phyloP scores from a whole-genome alignment of 1,284 basidiomycete species.

The Sutorius eximius region DNA sequence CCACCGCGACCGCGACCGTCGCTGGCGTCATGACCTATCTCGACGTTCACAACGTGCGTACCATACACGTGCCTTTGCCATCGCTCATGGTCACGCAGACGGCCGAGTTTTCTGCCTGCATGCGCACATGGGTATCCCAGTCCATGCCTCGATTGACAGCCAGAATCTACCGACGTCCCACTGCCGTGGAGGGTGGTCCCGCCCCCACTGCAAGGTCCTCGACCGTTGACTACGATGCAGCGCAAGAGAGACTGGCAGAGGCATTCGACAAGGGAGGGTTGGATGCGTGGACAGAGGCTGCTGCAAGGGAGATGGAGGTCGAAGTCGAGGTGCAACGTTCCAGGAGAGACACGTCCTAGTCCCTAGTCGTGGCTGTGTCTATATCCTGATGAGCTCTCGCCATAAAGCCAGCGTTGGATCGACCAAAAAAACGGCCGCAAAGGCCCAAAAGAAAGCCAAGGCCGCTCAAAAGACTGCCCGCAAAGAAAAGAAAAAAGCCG shows the following conservation, averaged over 20 bases:
- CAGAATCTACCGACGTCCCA: constrained; percentile 47
- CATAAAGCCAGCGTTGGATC: constrained; percentile 9
- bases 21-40: constrained; percentile 42
- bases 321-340: constrained; percentile 49
- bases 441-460: constrained; percentile 74
- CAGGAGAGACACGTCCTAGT: constrained; percentile 3
- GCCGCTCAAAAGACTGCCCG: constrained; percentile 66
- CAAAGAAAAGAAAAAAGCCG: constrained; percentile 66
- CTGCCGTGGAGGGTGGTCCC: constrained; percentile 2
- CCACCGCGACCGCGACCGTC: constrained; percentile 35
- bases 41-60: constrained; percentile 42
- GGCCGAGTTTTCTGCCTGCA: constrained; percentile 53
- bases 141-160: constrained; percentile 50
- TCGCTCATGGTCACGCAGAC: constrained; percentile 38
- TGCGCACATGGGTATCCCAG: constrained; percentile 46
- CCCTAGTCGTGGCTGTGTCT: background rate
- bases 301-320: constrained; percentile 51
- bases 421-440: constrained; percentile 55
- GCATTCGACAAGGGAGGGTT: constrained; percentile 61
- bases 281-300: constrained; percentile 50
- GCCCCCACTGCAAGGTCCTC: background rate
- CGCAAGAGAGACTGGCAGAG: constrained; percentile 48
- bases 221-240: constrained; percentile 37
- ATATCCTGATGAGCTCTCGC: background rate
- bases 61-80: background rate